Conservation (phyloP, 2,329 filamentous ascomycete genomes). For the Triangularia verruculosa region DNA sequence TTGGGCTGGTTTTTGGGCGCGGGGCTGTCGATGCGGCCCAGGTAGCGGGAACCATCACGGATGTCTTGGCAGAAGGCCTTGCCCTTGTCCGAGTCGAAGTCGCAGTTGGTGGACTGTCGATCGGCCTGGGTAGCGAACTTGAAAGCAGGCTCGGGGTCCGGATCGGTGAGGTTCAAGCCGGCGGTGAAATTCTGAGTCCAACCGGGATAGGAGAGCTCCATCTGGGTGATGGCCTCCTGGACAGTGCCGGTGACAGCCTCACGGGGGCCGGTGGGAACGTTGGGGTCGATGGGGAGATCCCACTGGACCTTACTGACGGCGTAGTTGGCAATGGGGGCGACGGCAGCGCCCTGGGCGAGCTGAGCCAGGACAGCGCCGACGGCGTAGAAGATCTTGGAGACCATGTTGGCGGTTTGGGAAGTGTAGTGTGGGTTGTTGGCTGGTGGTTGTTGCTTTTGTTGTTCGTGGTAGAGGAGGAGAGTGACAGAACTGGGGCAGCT, state of each 20-base stretch:
- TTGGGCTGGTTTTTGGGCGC: background rate
- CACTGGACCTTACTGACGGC: background rate
- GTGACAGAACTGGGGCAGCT: background rate
- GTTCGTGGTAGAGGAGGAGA: background rate
- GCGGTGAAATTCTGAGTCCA: background rate
- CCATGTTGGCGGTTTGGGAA: background rate
- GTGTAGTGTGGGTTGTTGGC: background rate
- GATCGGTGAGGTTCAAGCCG: background rate
- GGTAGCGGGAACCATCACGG: background rate
- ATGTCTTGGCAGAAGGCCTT: background rate
- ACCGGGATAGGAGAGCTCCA: background rate
- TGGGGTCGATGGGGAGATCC: background rate
- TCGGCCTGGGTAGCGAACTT: background rate
- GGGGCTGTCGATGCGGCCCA: background rate
- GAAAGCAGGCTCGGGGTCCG: too few species aligned
- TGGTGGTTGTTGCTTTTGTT: background rate
- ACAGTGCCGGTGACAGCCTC: background rate
- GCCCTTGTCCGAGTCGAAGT: background rate
- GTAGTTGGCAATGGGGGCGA: background rate
- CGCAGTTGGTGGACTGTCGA: background rate
- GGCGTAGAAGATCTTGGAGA: background rate
- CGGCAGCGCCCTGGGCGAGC: background rate
- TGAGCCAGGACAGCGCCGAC: background rate
- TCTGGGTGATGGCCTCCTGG: background rate
- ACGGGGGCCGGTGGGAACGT: background rate